A percentile compares a stretch with the other conserved stretches of the same genome.
Conservation (phyloP, 2,329 filamentous ascomycete species). For the Penicillium frequentans region DNA sequence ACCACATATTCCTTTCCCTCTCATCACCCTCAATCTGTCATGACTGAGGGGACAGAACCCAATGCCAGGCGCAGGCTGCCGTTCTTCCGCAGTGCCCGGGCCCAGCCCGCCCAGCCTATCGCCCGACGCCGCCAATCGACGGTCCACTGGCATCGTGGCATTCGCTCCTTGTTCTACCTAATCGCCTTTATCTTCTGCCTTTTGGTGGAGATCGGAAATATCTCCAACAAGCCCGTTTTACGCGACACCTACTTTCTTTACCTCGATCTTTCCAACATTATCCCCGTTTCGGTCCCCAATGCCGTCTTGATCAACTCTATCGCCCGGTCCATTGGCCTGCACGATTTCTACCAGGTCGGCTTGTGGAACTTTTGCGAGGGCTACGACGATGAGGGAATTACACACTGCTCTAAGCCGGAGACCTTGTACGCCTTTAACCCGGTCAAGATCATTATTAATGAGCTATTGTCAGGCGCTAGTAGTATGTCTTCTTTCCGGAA, state of each 20-base stretch:
- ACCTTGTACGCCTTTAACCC: slow-evolving; percentile 89
- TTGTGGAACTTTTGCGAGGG: slow-evolving; percentile 93
- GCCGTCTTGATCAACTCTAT: slow-evolving; percentile 80
- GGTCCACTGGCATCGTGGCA: slow-evolving; percentile 59
- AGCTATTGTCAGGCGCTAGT: slow-evolving; percentile 78
- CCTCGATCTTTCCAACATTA: slow-evolving; percentile 78
- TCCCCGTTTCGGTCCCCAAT: slow-evolving; percentile 71
- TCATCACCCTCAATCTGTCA: neutral
- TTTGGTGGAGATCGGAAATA: slow-evolving; percentile 77
- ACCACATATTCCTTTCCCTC: neutral
- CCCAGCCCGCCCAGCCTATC: slow-evolving; percentile 23
- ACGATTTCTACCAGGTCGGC: slow-evolving; percentile 92
- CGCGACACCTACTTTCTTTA: slow-evolving; percentile 79
- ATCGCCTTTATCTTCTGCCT: slow-evolving; percentile 76
- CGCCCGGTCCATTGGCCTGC: slow-evolving; percentile 78
- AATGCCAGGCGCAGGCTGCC: slow-evolving; percentile 28
- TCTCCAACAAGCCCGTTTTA: slow-evolving; percentile 60
- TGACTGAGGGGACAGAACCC: slow-evolving; percentile 15
- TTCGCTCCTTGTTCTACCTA: slow-evolving; percentile 70
- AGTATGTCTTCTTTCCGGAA: slow-evolving; percentile 48
- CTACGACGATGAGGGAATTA: slow-evolving; percentile 68
- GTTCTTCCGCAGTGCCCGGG: slow-evolving; percentile 24
- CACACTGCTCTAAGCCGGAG: slow-evolving; percentile 69
- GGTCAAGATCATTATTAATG: slow-evolving; percentile 73
- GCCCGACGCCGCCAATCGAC: slow-evolving; percentile 32